phyloP scores from a whole-genome alignment of 176 grass and related monocot species.

The Dactylis glomerata region DNA sequence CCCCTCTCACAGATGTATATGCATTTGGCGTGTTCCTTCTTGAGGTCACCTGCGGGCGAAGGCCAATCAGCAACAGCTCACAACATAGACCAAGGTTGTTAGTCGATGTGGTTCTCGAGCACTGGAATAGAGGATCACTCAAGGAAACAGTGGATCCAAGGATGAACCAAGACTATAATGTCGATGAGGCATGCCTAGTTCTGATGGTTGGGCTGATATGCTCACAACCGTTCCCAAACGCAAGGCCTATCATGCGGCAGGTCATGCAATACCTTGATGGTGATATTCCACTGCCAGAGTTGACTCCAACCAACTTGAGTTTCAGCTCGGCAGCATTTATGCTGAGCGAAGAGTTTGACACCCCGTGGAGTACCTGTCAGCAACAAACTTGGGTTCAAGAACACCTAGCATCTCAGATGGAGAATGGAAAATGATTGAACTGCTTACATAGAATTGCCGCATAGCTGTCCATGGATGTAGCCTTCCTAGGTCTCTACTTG shows the following conservation, averaged over 20 bases:
- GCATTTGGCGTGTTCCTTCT: slow-evolving; percentile 52
- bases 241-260: slow-evolving; percentile 33
- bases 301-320: background rate
- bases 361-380: background rate
- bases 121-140: background rate
- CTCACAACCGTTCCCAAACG: slow-evolving; percentile 12
- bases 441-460: background rate
- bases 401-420: background rate
- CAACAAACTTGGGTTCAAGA: background rate
- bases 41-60: slow-evolving; percentile 49
- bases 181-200: background rate
- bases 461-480: background rate
- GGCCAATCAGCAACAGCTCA: slow-evolving; percentile 17
- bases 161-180: background rate
- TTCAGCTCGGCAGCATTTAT: background rate
- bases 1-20: slow-evolving; percentile 50
- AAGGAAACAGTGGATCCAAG: background rate
- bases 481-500: background rate
- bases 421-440: background rate
- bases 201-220: slow-evolving; percentile 25
- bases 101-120: slow-evolving; percentile 32
- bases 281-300: slow-evolving; percentile 1
- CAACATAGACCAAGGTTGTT: background rate
- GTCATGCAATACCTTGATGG: slow-evolving; percentile 42
- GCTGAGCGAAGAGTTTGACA: background rate